Evolutionary conservation across 371 early-diverging fungal genomes (phyloP), one percentile per base, ranked within the genome.

Genomic region (Mucor circinelloides): DNA sequence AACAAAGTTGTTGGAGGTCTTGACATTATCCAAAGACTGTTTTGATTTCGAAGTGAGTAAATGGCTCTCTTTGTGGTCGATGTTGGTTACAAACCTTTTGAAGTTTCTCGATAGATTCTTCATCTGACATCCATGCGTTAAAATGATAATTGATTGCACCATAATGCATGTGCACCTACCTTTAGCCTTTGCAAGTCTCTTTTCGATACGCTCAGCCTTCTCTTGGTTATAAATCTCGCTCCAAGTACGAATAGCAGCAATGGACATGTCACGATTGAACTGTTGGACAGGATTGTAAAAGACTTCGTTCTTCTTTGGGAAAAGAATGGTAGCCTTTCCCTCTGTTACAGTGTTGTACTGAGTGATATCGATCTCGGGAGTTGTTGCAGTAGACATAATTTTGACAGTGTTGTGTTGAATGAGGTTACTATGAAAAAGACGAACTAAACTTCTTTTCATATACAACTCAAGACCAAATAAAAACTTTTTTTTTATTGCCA

Each of bases 261-360:
- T 92, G 6, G 94, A 93, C 95, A 99, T 91, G 83, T 98, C 97
- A 59, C 99, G 89, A 81, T 99, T 99, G 79, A 97, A 96, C 80
- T 97, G 87, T 85, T 99, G 98, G 19, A 99, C 97, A 10, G 99
- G 98, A 73, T 99, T 99, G 84, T 99, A 99, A 78, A 99, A 99
- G 15, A 99, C 99, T 70, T 94, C 92, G 75, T 96, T 93, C 60
- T 86, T 83, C 65, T 92, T 91, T 21, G 96, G 94, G 75, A 95
- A 94, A 63, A 94, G 82, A 59, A 97, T 94, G n/a, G 90, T 92
- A 1, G 97, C 96, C 70, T 90, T 80, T 67, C 95, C 95, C 66
- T 94, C 95, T 8, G 86, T 89, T 32, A 94, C 88, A 55, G 86
- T 77, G 50, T 86, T 84, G 76, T 78, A 91, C 21, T 69, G 76